Evolutionary conservation across 2,329 filamentous ascomycete species (phyloP).

Genomic region (Dactylonectria macrodidyma): DNA sequence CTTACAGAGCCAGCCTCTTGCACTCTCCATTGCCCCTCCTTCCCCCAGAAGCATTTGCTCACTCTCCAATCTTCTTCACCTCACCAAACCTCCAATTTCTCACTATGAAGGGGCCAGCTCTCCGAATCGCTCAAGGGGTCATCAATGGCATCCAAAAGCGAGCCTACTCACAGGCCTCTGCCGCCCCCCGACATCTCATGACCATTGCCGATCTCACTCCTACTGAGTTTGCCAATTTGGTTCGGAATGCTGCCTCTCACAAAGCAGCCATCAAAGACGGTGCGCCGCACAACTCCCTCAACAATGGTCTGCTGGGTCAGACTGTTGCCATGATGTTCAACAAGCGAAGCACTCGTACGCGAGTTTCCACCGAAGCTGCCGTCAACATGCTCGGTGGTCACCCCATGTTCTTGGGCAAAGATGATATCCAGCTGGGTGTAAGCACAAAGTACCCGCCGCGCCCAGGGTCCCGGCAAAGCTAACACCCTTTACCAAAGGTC

Average conservation of each 20-base stretch:
- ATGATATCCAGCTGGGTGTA: constrained; percentile 96
- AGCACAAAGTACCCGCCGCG: constrained; percentile 53
- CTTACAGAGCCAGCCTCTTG: background rate
- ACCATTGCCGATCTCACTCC: constrained; percentile 90
- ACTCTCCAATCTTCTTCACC: background rate
- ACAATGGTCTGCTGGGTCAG: constrained; percentile 77
- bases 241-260: constrained; percentile 84
- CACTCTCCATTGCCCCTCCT: background rate
- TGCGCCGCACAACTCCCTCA: constrained; percentile 67
- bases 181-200: constrained; percentile 84
- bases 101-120: constrained; percentile 54
- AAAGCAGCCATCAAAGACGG: constrained; percentile 84
- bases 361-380: constrained; percentile 93
- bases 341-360: constrained; percentile 94
- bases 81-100: background rate
- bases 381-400: constrained; percentile 91
- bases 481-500: constrained; percentile 63
- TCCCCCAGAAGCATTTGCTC: background rate
- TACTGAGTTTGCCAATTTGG: constrained; percentile 83
- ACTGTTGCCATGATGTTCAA: constrained; percentile 97
- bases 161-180: constrained; percentile 58
- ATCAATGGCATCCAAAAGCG: constrained; percentile 57
- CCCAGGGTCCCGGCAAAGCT: background rate
- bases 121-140: constrained; percentile 53
- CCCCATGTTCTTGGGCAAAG: constrained; percentile 95